phyloP scores from a whole-genome alignment of 2,329 filamentous ascomycete species.

The Chrysoporthe cubensis region DNA sequence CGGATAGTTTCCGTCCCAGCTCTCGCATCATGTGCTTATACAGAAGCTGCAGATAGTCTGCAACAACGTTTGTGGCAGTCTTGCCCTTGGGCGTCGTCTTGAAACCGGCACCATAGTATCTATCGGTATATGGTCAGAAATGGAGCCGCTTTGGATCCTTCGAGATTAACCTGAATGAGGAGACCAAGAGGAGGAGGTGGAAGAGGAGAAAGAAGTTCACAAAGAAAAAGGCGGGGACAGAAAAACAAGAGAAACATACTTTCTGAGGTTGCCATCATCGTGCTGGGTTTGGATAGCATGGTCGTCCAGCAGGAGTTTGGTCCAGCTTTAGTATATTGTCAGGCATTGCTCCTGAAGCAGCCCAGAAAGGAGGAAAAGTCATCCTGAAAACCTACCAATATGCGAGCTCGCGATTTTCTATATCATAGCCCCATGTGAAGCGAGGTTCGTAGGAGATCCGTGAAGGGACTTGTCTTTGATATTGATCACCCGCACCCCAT shows the following conservation, averaged over 20 bases:
- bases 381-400: background rate
- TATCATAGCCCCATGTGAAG: constrained; percentile 10
- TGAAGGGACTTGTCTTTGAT: constrained; percentile 14
- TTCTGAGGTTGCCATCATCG: constrained; percentile 6
- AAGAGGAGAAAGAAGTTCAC: background rate
- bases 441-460: constrained; percentile 6
- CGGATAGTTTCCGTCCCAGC: constrained; percentile 12
- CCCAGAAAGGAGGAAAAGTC: background rate
- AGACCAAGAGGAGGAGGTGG: background rate
- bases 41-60: constrained; percentile 8
- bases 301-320: constrained; percentile 10
- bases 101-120: constrained; percentile 5
- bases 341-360: background rate
- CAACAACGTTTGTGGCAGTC: background rate
- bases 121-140: background rate
- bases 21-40: constrained; percentile 13
- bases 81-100: constrained; percentile 5
- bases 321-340: constrained; percentile 1
- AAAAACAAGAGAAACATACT: background rate
- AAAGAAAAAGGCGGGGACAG: background rate
- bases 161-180: background rate
- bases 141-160: background rate
- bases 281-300: constrained; percentile 4
- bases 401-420: constrained; percentile 5
- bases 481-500: constrained; percentile 4